A percentile compares a stretch with the other conserved stretches of the same genome.
Conservation (phyloP, 495 filamentous ascomycete genomes). For the Tuber microsphaerosporum region DNA sequence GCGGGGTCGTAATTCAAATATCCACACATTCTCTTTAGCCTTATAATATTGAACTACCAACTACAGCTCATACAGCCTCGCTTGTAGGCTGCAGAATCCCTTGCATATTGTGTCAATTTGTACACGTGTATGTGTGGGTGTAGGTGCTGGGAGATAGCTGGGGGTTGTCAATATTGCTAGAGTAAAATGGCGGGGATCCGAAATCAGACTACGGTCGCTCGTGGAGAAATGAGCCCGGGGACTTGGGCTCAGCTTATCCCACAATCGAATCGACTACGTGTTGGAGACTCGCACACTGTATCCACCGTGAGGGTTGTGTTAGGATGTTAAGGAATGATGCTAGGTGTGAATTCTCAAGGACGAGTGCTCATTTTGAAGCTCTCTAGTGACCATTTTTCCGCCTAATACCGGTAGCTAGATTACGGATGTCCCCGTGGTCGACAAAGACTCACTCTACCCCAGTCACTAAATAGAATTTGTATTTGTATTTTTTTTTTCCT, state of each 20-base stretch:
- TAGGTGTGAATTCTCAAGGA: too few relatives aligned
- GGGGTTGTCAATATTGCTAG: neutral
- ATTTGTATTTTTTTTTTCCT: too few relatives aligned
- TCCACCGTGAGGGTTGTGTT: neutral
- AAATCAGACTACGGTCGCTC: neutral
- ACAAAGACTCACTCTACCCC: too few relatives aligned
- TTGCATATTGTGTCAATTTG: too few relatives aligned
- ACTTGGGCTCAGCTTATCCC: constrained; percentile 11
- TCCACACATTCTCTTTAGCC: neutral
- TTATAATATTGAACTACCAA: neutral
- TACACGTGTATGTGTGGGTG: neutral
- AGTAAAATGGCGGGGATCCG: neutral
- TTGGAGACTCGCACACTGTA: neutral
- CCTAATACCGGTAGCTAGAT: too few relatives aligned
- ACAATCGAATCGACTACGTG: neutral
- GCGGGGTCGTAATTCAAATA: neutral
- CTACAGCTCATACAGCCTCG: neutral
- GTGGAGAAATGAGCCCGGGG: constrained; percentile 14
- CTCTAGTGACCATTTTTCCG: too few relatives aligned
- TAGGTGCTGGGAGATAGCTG: neutral
- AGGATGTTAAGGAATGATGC: too few relatives aligned
- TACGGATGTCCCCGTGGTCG: too few relatives aligned
- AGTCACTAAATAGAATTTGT: too few relatives aligned
- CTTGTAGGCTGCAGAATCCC: too few relatives aligned
- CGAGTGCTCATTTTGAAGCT: too few relatives aligned